A percentile compares a stretch with the other conserved stretches of the same genome.
Conservation (phyloP, 1,284 basidiomycete species). For the Calocybe gambosa region DNA sequence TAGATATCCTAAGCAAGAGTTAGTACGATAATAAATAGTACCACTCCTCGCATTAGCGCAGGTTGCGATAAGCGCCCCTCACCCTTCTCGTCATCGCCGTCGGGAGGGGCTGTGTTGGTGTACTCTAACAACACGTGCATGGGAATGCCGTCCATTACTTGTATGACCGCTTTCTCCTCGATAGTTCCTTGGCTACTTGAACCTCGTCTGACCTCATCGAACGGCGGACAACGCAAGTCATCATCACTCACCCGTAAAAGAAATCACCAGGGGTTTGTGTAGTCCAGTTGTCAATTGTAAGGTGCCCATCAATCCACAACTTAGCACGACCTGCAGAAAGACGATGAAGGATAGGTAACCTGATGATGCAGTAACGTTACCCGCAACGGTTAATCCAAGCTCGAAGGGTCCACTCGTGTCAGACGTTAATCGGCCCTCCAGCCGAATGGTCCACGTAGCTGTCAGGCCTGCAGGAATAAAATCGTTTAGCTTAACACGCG, state of each 20-base stretch:
- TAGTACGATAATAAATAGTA: conserved; percentile 30
- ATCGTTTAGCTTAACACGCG: conserved; percentile 61
- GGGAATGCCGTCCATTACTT: conserved; percentile 38
- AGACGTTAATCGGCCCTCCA: conserved; percentile 38
- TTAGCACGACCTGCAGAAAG: conserved; percentile 42
- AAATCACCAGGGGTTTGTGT: conserved; percentile 61
- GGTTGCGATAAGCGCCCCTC: conserved; percentile 46
- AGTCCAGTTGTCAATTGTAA: conserved; percentile 67
- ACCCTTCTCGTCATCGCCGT: conserved; percentile 36
- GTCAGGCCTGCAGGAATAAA: conserved; percentile 50
- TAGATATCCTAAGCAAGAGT: not conserved
- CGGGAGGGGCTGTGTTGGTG: conserved; percentile 51
- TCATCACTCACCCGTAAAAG: conserved; percentile 52
- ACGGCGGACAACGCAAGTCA: not conserved
- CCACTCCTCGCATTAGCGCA: conserved; percentile 61
- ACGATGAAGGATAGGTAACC: not conserved
- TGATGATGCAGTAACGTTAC: conserved; percentile 18
- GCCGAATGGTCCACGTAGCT: conserved; percentile 44
- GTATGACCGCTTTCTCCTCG: conserved; percentile 50
- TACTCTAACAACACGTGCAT: conserved; percentile 55
- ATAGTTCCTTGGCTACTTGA: conserved; percentile 47
- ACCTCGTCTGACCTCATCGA: not conserved
- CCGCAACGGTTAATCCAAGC: conserved; percentile 52
- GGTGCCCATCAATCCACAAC: conserved; percentile 55
- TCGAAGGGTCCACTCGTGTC: conserved; percentile 41